phyloP scores from a whole-genome alignment of 768 basidiomycete genomes.

The Erythrobasidium yunnanense region DNA sequence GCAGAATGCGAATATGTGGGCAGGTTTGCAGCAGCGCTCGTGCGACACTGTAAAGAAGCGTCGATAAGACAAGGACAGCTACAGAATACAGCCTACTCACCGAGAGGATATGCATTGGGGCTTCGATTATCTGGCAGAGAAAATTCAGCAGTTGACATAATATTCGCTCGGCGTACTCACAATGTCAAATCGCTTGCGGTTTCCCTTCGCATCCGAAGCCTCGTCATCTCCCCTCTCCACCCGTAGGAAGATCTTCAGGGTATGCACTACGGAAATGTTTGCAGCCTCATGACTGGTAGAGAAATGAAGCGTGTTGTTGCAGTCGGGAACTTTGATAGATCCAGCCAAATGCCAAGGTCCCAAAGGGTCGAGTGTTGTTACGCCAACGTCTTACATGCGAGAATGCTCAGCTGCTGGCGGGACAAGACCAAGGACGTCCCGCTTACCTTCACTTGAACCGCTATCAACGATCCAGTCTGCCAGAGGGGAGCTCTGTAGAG shows the following conservation, averaged over 20 bases:
- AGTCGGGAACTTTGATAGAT: conserved; percentile 57
- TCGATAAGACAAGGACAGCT: not conserved
- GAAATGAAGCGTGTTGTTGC: conserved; percentile 51
- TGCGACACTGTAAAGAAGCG: conserved; percentile 1
- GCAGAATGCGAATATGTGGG: conserved; percentile 19
- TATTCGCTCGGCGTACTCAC: no score
- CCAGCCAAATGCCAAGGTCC: conserved; percentile 80
- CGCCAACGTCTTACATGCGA: conserved; percentile 38
- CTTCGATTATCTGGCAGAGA: conserved; percentile 48
- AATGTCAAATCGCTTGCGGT: conserved; percentile 74
- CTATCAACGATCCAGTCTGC: conserved; percentile 42
- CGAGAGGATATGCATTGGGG: conserved; percentile 21
- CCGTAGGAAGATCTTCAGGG: conserved; percentile 67
- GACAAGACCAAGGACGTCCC: not conserved
- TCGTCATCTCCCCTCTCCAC: conserved; percentile 69
- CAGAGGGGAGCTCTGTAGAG: conserved; percentile 56
- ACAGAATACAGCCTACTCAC: not conserved
- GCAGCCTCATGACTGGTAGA: conserved; percentile 68
- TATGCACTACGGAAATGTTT: conserved; percentile 63
- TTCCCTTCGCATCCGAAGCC: conserved; percentile 56
- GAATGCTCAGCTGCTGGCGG: not conserved
- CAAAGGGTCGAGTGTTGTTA: conserved; percentile 43
- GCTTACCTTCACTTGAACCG: conserved; percentile 52
- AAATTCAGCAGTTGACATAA: not conserved
- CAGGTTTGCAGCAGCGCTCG: conserved; percentile 1